Conservation (phyloP, 441 rosid genomes). For the Gossypium davidsonii region DNA sequence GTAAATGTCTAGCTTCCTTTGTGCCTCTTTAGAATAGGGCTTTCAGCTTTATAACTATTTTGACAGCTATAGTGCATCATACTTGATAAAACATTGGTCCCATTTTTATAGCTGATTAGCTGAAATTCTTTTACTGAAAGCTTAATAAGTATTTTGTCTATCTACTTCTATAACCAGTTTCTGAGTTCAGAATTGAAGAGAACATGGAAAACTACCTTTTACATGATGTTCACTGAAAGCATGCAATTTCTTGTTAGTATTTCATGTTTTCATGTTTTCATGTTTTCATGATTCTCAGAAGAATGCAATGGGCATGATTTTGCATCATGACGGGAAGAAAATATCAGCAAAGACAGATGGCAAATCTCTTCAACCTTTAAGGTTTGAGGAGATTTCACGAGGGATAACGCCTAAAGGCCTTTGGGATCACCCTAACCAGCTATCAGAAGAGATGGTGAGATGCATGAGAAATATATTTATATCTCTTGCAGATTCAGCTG, state of each 20-base stretch:
- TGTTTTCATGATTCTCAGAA: slow-evolving; percentile 22
- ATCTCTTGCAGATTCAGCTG: slow-evolving; percentile 50
- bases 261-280: too few relatives aligned
- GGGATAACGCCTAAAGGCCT: slow-evolving; percentile 46
- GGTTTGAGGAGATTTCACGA: slow-evolving; percentile 35
- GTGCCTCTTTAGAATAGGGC: not conserved
- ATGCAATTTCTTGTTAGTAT: not conserved
- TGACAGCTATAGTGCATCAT: not conserved
- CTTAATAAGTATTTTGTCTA: not conserved
- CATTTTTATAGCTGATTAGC: not conserved
- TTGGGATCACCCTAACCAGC: slow-evolving; percentile 57
- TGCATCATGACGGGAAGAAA: slow-evolving; percentile 27
- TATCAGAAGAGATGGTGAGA: slow-evolving; percentile 67
- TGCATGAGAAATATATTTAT: slow-evolving; percentile 68
- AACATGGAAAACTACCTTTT: not conserved
- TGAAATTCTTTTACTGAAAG: not conserved
- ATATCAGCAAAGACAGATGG: slow-evolving; percentile 22
- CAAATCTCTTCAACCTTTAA: slow-evolving; percentile 23
- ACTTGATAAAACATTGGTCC: not conserved
- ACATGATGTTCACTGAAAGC: not conserved
- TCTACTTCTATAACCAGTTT: not conserved
- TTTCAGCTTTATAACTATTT: slow-evolving; percentile 9
- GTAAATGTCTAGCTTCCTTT: slow-evolving; percentile 25
- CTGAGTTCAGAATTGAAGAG: not conserved
- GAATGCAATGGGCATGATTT: slow-evolving; percentile 30